Conservation (phyloP, 164 flowering plant species). For the Nelumbo lutea region DNA sequence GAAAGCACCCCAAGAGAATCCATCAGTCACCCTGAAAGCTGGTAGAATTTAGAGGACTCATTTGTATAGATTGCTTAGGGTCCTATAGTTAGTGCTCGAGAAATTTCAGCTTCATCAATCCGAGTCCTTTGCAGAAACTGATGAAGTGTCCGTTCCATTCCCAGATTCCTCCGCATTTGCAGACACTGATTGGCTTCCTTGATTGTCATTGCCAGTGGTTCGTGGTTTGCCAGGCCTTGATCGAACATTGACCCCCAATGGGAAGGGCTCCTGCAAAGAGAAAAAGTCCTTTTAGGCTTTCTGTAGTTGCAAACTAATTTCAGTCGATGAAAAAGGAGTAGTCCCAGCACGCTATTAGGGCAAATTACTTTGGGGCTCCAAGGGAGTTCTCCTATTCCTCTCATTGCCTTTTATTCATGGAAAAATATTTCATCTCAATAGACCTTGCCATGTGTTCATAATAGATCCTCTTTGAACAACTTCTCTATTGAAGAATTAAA, state of each 20-base stretch:
- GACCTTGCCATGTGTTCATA: too few relatives aligned
- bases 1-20: constrained; percentile 13
- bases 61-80: too few relatives aligned
- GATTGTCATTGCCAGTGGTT: constrained; percentile 30
- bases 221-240: constrained; percentile 48
- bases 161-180: constrained; percentile 40
- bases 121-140: constrained; percentile 45
- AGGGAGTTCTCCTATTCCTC: too few relatives aligned
- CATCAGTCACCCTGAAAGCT: constrained; percentile 6
- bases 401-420: too few relatives aligned
- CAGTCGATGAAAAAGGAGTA: not conserved
- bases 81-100: constrained; percentile 24
- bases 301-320: not conserved
- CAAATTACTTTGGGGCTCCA: too few relatives aligned
- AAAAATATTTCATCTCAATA: too few relatives aligned
- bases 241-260: constrained; percentile 67
- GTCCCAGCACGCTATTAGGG: too few relatives aligned
- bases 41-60: constrained; percentile 4
- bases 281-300: not conserved
- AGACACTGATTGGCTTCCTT: constrained; percentile 41
- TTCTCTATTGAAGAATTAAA: too few relatives aligned
- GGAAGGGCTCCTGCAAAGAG: constrained; percentile 70
- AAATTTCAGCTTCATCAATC: constrained; percentile 27
- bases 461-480: too few relatives aligned
- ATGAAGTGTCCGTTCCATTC: constrained; percentile 34